Evolutionary conservation across 805 yeast genomes (phyloP), one percentile per base, ranked within the genome.

Genomic region (Lipomyces kockii): DNA sequence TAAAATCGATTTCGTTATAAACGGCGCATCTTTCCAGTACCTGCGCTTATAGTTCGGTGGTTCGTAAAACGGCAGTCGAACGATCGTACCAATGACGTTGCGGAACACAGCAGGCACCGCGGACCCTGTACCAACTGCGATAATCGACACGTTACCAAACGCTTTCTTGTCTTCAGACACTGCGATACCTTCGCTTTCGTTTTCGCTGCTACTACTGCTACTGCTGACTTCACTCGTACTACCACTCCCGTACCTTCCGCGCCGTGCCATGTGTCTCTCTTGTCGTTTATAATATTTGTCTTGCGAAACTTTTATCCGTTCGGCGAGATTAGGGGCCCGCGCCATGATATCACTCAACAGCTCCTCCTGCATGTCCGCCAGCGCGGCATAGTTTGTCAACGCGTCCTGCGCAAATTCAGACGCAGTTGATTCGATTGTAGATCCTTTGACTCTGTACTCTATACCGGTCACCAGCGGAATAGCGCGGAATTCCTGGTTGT

Each of bases 81-180:
- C 83, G 29, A 92, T 76, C 22, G 91, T 90, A 0, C 95, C 89
- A 17, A 90, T 84, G 1, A 95, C 99, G 75, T 95, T 95, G 72
- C 98, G 83, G 72, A 87, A 86, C 66, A 86, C 85, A 0, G 97
- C 87, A 0, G 99, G 99, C 39, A 91, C 77, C 0, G 98, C 95
- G 43, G 96, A 89, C 0, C 98, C 98, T 0, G 99, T 95, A 2
- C 99, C 99, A 7, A 94, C 78, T 0, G 97, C 89, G 9, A 90
- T 80, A 0, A 89, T 79, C 74, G 91, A 92, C 0, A 89, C 88
- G 43, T 67, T 65, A 5, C 29, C 25, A 20, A 62, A 63, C 9
- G 53, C 34, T 43, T 25, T 43, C 49, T 43, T 54, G 37, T 34
- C 37, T 20, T 54, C 43, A 22, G 57, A 8, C 8, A 29, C 43